phyloP scores from a whole-genome alignment of 805 yeast species.

The Ogataea nitratoaversa region DNA sequence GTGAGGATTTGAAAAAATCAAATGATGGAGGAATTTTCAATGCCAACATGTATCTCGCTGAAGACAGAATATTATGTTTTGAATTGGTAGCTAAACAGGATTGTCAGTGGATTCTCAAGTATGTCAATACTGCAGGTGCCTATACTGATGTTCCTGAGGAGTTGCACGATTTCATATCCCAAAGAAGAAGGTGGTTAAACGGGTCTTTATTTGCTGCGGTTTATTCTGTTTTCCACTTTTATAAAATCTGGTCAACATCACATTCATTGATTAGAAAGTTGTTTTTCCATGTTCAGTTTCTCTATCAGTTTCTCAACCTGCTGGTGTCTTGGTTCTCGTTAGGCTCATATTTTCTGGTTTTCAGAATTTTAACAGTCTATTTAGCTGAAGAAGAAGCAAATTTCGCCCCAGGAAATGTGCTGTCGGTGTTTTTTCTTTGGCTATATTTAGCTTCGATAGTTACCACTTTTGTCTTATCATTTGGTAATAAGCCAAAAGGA shows the following conservation, averaged over 20 bases:
- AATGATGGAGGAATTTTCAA: slow-evolving; percentile 78
- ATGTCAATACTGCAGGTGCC: slow-evolving; percentile 84
- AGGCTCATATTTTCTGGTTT: slow-evolving; percentile 86
- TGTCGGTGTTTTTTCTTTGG: slow-evolving; percentile 82
- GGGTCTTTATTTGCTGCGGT: slow-evolving; percentile 95
- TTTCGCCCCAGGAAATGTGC: slow-evolving; percentile 69
- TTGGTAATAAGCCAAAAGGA: slow-evolving; percentile 94
- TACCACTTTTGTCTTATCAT: slow-evolving; percentile 81
- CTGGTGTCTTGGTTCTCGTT: slow-evolving; percentile 89
- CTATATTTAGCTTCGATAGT: slow-evolving; percentile 75
- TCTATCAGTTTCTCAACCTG: slow-evolving; percentile 71
- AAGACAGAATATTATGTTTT: slow-evolving; percentile 91
- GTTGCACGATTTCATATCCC: slow-evolving; percentile 81
- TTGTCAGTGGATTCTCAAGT: slow-evolving; percentile 73
- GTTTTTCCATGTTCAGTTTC: slow-evolving; percentile 69
- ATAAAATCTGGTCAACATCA: slow-evolving; percentile 71
- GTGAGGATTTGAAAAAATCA: slow-evolving; percentile 71
- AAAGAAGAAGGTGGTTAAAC: slow-evolving; percentile 94
- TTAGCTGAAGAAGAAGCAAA: slow-evolving; percentile 59
- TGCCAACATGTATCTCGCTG: slow-evolving; percentile 95
- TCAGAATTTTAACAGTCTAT: slow-evolving; percentile 78
- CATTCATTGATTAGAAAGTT: slow-evolving; percentile 69
- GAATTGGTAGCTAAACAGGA: slow-evolving; percentile 85
- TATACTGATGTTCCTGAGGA: slow-evolving; percentile 94
- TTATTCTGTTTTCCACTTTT: slow-evolving; percentile 76